These are phyloP conservation scores for Didymella exigua DNA, from an alignment of 2,329 filamentous ascomycete species.

Conservation along the genomic window DNA sequence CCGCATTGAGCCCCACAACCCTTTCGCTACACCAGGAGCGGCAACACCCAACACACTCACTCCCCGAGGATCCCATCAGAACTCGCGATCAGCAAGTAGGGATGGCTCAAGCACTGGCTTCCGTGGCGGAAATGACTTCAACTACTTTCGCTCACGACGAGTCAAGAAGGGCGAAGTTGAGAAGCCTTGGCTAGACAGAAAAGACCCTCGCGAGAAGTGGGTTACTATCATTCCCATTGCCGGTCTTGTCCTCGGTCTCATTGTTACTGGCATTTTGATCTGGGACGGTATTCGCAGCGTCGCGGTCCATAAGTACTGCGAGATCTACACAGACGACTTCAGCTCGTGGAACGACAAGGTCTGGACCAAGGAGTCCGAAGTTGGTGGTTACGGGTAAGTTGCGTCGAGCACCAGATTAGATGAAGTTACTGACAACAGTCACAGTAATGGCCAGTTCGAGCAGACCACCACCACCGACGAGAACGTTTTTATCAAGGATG, in stretches of 20 bases:
- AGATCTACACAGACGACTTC: slow-evolving; percentile 71
- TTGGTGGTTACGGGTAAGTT: slow-evolving; percentile 76
- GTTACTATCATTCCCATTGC: slow-evolving; percentile 78
- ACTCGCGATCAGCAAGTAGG: slow-evolving; percentile 16
- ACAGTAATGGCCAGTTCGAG: slow-evolving; percentile 79
- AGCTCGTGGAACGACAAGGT: slow-evolving; percentile 62
- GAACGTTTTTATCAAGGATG: slow-evolving; percentile 75
- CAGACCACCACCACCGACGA: slow-evolving; percentile 73
- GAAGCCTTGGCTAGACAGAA: slow-evolving; percentile 77
- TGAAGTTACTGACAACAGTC: slow-evolving; percentile 31
- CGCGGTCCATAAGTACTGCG: slow-evolving; percentile 74
- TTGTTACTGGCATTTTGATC: slow-evolving; percentile 71
- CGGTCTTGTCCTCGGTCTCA: slow-evolving; percentile 72
- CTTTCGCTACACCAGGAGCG: slow-evolving; percentile 23
- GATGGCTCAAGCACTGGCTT: slow-evolving; percentile 18
- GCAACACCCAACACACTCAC: slow-evolving; percentile 20
- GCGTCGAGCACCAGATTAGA: background rate
- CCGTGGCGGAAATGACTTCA: slow-evolving; percentile 13
- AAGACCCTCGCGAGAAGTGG: slow-evolving; percentile 83
- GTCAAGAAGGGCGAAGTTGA: slow-evolving; percentile 75
- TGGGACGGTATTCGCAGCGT: slow-evolving; percentile 77
- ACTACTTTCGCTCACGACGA: slow-evolving; percentile 72
- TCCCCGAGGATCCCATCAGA: slow-evolving; percentile 13
- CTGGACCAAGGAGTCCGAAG: slow-evolving; percentile 76
- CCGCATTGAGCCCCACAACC: slow-evolving; percentile 20